A percentile compares a stretch with the other conserved stretches of the same genome.
Evolutionary conservation across 495 filamentous ascomycete species (phyloP).

Genomic region (Penicillium atrosanguineum): DNA sequence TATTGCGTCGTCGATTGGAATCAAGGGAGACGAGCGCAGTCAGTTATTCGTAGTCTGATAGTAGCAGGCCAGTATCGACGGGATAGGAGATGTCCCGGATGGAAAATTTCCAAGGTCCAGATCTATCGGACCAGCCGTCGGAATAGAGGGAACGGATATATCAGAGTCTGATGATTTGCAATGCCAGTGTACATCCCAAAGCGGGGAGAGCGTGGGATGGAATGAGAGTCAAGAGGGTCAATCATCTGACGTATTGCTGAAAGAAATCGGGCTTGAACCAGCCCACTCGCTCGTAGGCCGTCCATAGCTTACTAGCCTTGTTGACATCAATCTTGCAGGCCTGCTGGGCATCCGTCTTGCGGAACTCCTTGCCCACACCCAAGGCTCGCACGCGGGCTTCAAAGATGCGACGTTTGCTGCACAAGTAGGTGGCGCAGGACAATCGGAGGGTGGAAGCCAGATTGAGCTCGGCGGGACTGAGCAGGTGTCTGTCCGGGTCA

Average conservation of each 20-base stretch:
- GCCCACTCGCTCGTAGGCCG: slow-evolving; percentile 83
- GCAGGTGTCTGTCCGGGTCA: slow-evolving; percentile 72
- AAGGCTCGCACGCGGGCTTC: slow-evolving; percentile 68
- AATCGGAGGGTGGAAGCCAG: slow-evolving; percentile 81
- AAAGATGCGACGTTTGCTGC: slow-evolving; percentile 94
- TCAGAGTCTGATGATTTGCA: background rate
- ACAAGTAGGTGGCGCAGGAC: slow-evolving; percentile 86
- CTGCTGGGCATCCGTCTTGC: slow-evolving; percentile 97
- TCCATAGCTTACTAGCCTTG: slow-evolving; percentile 95
- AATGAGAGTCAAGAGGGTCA: background rate
- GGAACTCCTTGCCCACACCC: slow-evolving; percentile 76
- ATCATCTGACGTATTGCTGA: slow-evolving; percentile 44
- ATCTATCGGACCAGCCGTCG: background rate
- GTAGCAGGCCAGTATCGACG: background rate
- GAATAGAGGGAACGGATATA: background rate
- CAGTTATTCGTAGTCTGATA: slow-evolving; percentile 3
- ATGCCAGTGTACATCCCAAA: background rate
- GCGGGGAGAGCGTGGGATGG: background rate
- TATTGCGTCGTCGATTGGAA: background rate
- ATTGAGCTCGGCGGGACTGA: slow-evolving; percentile 75
- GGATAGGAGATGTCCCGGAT: background rate
- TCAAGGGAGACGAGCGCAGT: background rate
- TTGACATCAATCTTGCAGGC: slow-evolving; percentile 98
- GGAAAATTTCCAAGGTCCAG: background rate
- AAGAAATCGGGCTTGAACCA: slow-evolving; percentile 75